Base-by-base conservation (phyloP, 1,284 basidiomycete genomes). In the Heterobasidion parviporum region DNA sequence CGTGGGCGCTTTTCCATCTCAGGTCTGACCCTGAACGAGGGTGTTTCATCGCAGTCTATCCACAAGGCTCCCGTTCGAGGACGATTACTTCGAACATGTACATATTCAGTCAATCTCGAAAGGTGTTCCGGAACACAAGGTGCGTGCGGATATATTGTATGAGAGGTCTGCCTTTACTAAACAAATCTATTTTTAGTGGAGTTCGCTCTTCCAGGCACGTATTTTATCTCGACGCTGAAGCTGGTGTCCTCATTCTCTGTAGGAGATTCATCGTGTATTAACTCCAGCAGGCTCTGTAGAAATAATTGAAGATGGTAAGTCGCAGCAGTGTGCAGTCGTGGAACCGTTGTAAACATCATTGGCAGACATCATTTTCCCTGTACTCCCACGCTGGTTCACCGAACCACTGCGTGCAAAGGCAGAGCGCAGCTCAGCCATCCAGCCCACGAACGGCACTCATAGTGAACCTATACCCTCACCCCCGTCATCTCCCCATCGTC, bases 81-180 rank as follows among this genome's bases (percentile, higher is more conserved):
- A 89, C 56, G 85, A 89, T 58, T 80, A 85, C 61, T 89, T 89
- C 59, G 87, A 89, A 65, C 80, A 85, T 67, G 81, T 89, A n/a
- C 86, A 85, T 63, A 77, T 88, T 50, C 73, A 79, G 54, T 72
- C 72, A 50, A 77, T 89, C 50, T 81, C 84, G 0, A 76, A 77
- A 60, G 86, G 81, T 20, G 79, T 89, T 16, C 87, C 87, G 5
- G 87, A 89, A 65, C 85, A 82, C 62, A 87, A 89, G 74, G 86
- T 84, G 56, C 36, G 67, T 62, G 16, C 52, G 41, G 14, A 48
- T 32, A 48, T 33, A 2, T 44, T 53, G 26, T 26, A 18, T 35
- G 51, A 18, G 6, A 10, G 9, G 6, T 6, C 44, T 33, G 6
- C 54, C 35, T 43, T 32, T 26, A 35, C 54, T 61, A 18, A 54